phyloP scores from a whole-genome alignment of 2,329 filamentous ascomycete genomes.

The Colletotrichum melonis region DNA sequence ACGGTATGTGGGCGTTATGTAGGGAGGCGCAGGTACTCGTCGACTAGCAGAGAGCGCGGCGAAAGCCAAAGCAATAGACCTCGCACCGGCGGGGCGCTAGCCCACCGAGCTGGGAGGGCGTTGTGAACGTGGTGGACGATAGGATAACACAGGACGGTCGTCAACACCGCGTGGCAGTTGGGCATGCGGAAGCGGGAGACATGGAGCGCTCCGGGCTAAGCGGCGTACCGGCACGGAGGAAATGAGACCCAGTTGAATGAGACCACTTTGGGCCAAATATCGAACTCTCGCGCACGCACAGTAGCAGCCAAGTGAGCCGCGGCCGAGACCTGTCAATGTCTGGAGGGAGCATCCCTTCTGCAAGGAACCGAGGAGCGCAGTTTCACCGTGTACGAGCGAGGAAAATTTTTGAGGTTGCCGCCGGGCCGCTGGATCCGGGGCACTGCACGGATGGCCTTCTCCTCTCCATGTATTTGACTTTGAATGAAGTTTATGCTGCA shows the following conservation, averaged over 20 bases:
- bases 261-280: slow-evolving; percentile 14
- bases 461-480: slow-evolving; percentile 12
- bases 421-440: slow-evolving; percentile 24
- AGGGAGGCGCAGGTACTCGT: slow-evolving; percentile 33
- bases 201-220: not conserved
- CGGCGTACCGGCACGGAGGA: slow-evolving; percentile 15
- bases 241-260: slow-evolving; percentile 19
- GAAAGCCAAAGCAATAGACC: slow-evolving; percentile 29
- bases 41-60: slow-evolving; percentile 11
- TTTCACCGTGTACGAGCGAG: not conserved
- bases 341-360: slow-evolving; percentile 15
- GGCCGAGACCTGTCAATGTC: slow-evolving; percentile 21
- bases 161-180: not conserved
- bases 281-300: not conserved
- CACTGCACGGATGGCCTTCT: not conserved
- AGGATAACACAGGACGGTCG: no score
- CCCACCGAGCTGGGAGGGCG: not conserved
- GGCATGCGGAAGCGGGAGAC: slow-evolving; percentile 8
- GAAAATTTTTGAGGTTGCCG: not conserved
- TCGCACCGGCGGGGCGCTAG: slow-evolving; percentile 14
- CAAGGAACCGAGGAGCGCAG: not conserved
- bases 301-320: not conserved
- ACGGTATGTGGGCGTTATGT: slow-evolving; percentile 7
- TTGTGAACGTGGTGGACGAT: not conserved
- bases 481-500: slow-evolving; percentile 15